phyloP scores from a whole-genome alignment of 805 yeast species.

The Zygosaccharomyces kombuchaensis region DNA sequence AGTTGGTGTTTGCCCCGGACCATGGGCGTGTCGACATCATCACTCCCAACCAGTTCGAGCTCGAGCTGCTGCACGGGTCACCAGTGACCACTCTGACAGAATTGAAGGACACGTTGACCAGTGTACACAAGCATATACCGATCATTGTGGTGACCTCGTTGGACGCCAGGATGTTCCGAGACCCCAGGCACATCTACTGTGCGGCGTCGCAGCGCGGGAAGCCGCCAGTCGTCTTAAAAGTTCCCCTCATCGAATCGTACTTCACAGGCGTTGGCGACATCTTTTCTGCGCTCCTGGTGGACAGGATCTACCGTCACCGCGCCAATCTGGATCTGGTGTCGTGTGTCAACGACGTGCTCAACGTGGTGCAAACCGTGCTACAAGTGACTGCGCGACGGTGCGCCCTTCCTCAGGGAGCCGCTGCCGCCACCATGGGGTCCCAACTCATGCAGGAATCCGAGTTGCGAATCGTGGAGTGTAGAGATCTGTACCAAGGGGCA shows the following conservation, averaged over 20 bases:
- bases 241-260: conserved; percentile 50
- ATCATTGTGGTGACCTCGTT: conserved; percentile 57
- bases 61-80: conserved; percentile 53
- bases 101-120: conserved; percentile 38
- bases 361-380: conserved; percentile 32
- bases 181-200: conserved; percentile 36
- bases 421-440: conserved; percentile 42
- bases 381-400: conserved; percentile 14
- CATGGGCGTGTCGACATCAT: conserved; percentile 45
- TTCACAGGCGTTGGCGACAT: conserved; percentile 77
- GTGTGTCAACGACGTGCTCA: conserved; percentile 32
- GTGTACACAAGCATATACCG: conserved; percentile 43
- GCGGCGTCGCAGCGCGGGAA: conserved; percentile 26
- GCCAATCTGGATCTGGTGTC: conserved; percentile 14
- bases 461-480: conserved; percentile 59
- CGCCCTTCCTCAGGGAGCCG: too few relatives aligned
- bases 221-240: conserved; percentile 42
- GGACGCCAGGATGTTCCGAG: conserved; percentile 24
- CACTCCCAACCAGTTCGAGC: conserved; percentile 74
- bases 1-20: conserved; percentile 37
- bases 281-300: conserved; percentile 57
- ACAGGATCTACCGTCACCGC: conserved; percentile 42
- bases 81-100: conserved; percentile 38
- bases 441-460: conserved; percentile 67
- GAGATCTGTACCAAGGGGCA: conserved; percentile 34